Evolutionary conservation across 208 protist species (phyloP).

Genomic region (Strigomonas galati): DNA sequence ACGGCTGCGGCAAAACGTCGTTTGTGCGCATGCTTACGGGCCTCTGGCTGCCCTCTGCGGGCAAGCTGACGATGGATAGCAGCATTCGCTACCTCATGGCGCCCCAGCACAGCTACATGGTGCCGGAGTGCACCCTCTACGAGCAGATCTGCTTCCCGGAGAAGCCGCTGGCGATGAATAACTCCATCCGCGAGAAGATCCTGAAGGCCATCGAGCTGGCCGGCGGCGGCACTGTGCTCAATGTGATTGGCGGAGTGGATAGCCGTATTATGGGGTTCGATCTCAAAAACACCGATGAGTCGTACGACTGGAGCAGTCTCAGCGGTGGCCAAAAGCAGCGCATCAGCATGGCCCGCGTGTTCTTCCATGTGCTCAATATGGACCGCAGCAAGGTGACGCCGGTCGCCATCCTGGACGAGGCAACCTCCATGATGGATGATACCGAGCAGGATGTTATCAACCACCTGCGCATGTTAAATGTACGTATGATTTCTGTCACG

Average conservation of each 20-base stretch:
- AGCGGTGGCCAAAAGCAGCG: slow-evolving; percentile 88
- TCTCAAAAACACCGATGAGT: slow-evolving; percentile 37
- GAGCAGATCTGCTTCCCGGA: slow-evolving; percentile 82
- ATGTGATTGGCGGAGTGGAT: slow-evolving; percentile 65
- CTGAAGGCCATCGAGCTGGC: slow-evolving; percentile 63
- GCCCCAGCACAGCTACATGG: slow-evolving; percentile 83
- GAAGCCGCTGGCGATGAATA: slow-evolving; percentile 17
- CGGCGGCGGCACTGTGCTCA: slow-evolving; percentile 67
- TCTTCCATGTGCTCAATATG: slow-evolving; percentile 75
- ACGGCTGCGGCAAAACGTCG: slow-evolving; percentile 86
- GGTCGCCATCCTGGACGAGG: slow-evolving; percentile 80
- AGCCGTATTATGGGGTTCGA: slow-evolving; percentile 64
- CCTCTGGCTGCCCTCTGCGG: slow-evolving; percentile 64
- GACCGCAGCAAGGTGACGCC: slow-evolving; percentile 49
- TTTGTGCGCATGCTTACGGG: slow-evolving; percentile 79
- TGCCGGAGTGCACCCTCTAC: slow-evolving; percentile 72
- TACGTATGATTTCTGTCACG: slow-evolving; percentile 81
- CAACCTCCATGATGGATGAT: slow-evolving; percentile 89
- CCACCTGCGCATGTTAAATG: slow-evolving; percentile 65
- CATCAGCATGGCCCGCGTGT: slow-evolving; percentile 82
- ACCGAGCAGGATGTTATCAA: slow-evolving; percentile 80
- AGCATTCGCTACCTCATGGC: slow-evolving; percentile 57
- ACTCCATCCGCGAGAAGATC: slow-evolving; percentile 30
- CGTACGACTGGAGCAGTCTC: slow-evolving; percentile 79
- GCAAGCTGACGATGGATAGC: slow-evolving; percentile 39